Conservation (phyloP, 371 early-diverging fungal species). For the Haplosporangium sp. region DNA sequence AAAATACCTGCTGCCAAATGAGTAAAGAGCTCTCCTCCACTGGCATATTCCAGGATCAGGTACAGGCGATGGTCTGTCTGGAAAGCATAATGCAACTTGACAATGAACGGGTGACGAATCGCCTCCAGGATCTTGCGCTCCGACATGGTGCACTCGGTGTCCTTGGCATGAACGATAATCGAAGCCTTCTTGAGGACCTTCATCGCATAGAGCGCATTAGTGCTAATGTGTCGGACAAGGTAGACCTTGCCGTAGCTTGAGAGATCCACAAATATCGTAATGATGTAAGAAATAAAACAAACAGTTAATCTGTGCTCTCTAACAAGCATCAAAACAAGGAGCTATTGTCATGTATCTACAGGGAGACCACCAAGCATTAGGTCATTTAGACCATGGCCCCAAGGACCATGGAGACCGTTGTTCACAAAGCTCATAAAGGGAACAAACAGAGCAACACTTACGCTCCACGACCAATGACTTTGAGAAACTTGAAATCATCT, state of each 20-base stretch:
- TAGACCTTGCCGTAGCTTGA: constrained; percentile 87
- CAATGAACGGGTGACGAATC: constrained; percentile 94
- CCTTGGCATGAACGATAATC: constrained; percentile 77
- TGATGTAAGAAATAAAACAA: neutral
- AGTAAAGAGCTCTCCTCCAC: constrained; percentile 98
- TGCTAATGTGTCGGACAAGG: constrained; percentile 76
- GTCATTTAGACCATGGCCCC: too few relatives aligned
- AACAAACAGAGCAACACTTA: constrained; percentile 40
- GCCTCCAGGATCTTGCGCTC: constrained; percentile 83
- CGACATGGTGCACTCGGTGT: constrained; percentile 77
- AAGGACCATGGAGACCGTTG: too few relatives aligned
- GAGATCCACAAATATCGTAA: too few relatives aligned
- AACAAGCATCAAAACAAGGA: too few relatives aligned
- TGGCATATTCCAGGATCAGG: constrained; percentile 96
- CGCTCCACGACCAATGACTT: constrained; percentile 96
- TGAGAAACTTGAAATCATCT: constrained; percentile 89
- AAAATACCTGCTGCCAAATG: constrained; percentile 80
- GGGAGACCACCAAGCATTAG: too few relatives aligned
- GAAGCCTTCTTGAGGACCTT: constrained; percentile 93
- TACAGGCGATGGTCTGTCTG: constrained; percentile 89
- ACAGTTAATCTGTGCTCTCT: constrained; percentile 10
- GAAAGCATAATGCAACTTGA: constrained; percentile 95
- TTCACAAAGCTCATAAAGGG: neutral
- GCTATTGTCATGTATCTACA: too few relatives aligned
- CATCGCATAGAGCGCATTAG: constrained; percentile 85